Conservation (phyloP, 495 filamentous ascomycete genomes). For the Hypoxylon trugodes region DNA sequence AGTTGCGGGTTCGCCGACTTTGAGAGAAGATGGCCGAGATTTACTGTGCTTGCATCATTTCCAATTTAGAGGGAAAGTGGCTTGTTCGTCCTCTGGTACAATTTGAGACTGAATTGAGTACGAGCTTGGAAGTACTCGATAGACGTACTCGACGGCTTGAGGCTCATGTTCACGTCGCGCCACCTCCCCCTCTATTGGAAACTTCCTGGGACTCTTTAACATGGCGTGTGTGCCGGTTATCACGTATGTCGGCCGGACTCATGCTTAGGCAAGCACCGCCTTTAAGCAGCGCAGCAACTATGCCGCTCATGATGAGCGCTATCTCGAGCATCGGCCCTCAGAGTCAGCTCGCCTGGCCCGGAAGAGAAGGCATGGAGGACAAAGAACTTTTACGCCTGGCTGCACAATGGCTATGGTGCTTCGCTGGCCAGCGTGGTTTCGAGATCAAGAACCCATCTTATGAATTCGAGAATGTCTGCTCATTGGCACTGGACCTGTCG, state of each 20-base stretch:
- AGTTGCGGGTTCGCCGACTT: not conserved
- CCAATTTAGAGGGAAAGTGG: conserved; percentile 35
- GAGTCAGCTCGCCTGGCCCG: conserved; percentile 8
- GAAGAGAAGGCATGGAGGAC: conserved; percentile 13
- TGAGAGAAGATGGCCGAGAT: conserved; percentile 16
- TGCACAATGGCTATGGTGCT: conserved; percentile 33
- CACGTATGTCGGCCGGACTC: not conserved
- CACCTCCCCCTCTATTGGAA: conserved; percentile 34
- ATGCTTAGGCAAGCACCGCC: not conserved
- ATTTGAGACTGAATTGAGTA: not conserved
- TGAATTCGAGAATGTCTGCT: conserved; percentile 12
- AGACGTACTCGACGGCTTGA: conserved; percentile 33
- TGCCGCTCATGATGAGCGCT: conserved; percentile 20
- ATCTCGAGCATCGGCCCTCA: conserved; percentile 15
- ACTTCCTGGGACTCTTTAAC: conserved; percentile 38
- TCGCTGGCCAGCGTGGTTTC: conserved; percentile 25
- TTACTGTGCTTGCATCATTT: conserved; percentile 17
- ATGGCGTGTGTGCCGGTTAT: conserved; percentile 38
- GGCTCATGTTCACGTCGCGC: conserved; percentile 3
- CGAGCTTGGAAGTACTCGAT: conserved; percentile 25
- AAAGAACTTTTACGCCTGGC: conserved; percentile 14
- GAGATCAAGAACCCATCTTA: conserved; percentile 15
- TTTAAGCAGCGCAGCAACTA: not conserved
- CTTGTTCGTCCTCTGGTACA: not conserved
- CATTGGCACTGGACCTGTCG: conserved; percentile 32